Percentiles rank a stretch among this genome's conserved stretches.
Evolutionary conservation across 148 eudicot genomes (phyloP).

Genomic region (Camellia japonica): DNA sequence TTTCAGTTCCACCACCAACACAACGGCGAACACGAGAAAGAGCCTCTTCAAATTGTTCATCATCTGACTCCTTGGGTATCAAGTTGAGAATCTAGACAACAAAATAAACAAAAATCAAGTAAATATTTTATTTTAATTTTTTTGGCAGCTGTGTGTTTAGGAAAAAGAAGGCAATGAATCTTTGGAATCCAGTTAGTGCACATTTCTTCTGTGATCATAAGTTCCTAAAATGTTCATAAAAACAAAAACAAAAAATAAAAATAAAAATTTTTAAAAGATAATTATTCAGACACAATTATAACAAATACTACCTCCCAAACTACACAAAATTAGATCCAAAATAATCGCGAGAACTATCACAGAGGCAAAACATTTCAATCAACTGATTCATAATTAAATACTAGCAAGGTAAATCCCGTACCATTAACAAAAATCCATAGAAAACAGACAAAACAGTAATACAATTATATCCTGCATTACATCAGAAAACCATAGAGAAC

Average conservation of each 20-base stretch:
- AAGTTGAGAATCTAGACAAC: constrained; percentile 45
- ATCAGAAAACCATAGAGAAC: not conserved
- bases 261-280: not conserved
- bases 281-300: not conserved
- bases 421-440: not conserved
- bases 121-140: not conserved
- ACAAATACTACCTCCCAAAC: not conserved
- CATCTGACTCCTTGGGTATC: constrained; percentile 65
- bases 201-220: not conserved
- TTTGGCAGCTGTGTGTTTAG: not conserved
- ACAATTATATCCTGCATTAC: not conserved
- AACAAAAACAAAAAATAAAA: not conserved
- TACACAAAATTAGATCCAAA: not conserved
- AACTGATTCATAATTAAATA: not conserved
- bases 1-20: constrained; percentile 62
- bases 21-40: constrained; percentile 71
- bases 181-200: not conserved
- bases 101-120: not conserved
- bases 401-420: not conserved
- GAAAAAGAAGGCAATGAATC: not conserved
- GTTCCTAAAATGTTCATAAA: not conserved
- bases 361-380: not conserved
- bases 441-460: not conserved
- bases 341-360: not conserved
- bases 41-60: constrained; percentile 69